Evolutionary conservation across 768 basidiomycete genomes (phyloP).

Genomic region (Pilatotrama ljubarskyi): DNA sequence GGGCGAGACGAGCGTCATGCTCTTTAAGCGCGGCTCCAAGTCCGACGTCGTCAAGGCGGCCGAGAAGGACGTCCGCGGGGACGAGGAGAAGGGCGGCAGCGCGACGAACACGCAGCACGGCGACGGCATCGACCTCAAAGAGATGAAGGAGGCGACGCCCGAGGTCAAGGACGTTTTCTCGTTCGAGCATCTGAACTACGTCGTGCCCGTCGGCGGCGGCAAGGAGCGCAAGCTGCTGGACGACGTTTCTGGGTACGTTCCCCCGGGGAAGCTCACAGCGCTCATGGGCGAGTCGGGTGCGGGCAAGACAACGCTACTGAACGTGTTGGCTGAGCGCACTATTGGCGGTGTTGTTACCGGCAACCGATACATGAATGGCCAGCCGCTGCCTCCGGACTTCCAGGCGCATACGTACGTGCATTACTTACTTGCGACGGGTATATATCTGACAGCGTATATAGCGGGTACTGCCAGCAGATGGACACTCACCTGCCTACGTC

Average conservation of each 20-base stretch:
- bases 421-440: not conserved
- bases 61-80: slow-evolving; percentile 14
- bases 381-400: slow-evolving; percentile 47
- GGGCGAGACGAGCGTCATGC: slow-evolving; percentile 44
- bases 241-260: slow-evolving; percentile 77
- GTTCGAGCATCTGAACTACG: slow-evolving; percentile 73
- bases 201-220: slow-evolving; percentile 53
- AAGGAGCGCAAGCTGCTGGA: slow-evolving; percentile 54
- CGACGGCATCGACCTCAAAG: not conserved
- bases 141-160: slow-evolving; percentile 18
- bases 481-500: slow-evolving; percentile 75
- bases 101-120: not conserved
- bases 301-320: slow-evolving; percentile 55
- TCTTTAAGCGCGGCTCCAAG: slow-evolving; percentile 65
- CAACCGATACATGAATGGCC: slow-evolving; percentile 47
- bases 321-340: slow-evolving; percentile 46
- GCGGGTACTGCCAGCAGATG: slow-evolving; percentile 86
- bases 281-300: slow-evolving; percentile 67
- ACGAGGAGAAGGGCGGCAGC: slow-evolving; percentile 33
- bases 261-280: slow-evolving; percentile 77
- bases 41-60: slow-evolving; percentile 13
- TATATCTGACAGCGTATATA: slow-evolving; percentile 24
- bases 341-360: slow-evolving; percentile 41
- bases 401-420: slow-evolving; percentile 50
- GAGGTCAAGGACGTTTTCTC: slow-evolving; percentile 62